A percentile compares a stretch with the other conserved stretches of the same genome.
Evolutionary conservation across 169 alveolate species (phyloP).

Genomic region (Plasmodium knowlesi): DNA sequence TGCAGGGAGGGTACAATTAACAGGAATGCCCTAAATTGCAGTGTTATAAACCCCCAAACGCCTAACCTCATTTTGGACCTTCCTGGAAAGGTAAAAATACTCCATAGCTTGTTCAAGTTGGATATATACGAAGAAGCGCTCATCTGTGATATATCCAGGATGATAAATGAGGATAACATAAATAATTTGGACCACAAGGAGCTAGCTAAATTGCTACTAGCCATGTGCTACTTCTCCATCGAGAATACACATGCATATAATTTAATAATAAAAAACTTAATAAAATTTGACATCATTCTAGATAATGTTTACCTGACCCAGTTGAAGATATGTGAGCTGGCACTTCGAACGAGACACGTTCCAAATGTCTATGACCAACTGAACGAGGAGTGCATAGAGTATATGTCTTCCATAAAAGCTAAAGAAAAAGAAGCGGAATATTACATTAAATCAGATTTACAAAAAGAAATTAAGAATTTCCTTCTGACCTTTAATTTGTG

Average conservation of each 20-base stretch:
- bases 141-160: neutral
- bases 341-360: constrained; percentile 57
- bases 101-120: constrained; percentile 35
- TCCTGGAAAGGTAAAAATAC: constrained; percentile 13
- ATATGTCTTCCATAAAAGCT: constrained; percentile 26
- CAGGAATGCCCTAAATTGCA: neutral
- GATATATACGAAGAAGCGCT: constrained; percentile 48
- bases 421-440: constrained; percentile 29
- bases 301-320: constrained; percentile 59
- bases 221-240: constrained; percentile 38
- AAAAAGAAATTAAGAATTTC: constrained; percentile 26
- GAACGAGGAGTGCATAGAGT: constrained; percentile 33
- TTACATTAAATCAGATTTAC: constrained; percentile 54
- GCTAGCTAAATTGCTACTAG: constrained; percentile 32
- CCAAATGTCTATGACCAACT: constrained; percentile 54
- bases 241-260: constrained; percentile 33
- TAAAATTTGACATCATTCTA: constrained; percentile 52
- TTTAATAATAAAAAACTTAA: constrained; percentile 46
- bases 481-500: constrained; percentile 31
- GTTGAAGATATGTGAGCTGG: constrained; percentile 51
- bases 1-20: neutral
- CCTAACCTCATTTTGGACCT: neutral
- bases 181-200: neutral
- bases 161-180: neutral
- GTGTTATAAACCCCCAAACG: neutral